A percentile compares a stretch with the other conserved stretches of the same genome.
phyloP scores from a whole-genome alignment of 228 moss, liverwort and hornwort species.

The Sphagnum magellanicum region DNA sequence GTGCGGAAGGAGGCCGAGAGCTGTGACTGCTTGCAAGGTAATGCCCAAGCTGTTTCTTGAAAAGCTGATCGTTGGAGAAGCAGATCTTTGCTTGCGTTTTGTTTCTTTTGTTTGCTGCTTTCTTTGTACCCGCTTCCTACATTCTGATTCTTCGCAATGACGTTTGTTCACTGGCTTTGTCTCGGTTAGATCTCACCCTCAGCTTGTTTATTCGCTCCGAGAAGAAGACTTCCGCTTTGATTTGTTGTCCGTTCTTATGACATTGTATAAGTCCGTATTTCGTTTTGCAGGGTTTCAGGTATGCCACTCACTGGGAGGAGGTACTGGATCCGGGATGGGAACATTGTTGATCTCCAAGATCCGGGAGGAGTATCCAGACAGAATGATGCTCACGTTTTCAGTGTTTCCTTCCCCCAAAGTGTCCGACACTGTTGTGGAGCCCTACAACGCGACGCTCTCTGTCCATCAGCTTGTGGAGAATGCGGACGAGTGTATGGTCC shows the following conservation, averaged over 20 bases:
- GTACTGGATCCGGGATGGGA: constrained; percentile 13
- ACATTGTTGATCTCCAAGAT: constrained; percentile 14
- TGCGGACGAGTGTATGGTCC: constrained; percentile 15
- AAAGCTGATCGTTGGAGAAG: background rate
- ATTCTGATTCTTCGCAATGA: background rate
- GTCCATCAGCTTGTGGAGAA: constrained; percentile 42
- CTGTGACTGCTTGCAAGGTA: constrained; percentile 52
- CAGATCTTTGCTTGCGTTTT: background rate
- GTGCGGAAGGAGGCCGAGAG: constrained; percentile 55
- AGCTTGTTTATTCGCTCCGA: too few species aligned
- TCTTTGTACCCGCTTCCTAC: background rate
- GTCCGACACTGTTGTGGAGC: constrained; percentile 23
- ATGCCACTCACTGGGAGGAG: constrained; percentile 19
- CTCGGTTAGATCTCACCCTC: too few species aligned
- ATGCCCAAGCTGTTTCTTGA: too few species aligned
- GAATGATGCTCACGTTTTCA: constrained; percentile 13
- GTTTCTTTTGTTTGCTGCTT: too few species aligned
- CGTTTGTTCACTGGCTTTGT: too few species aligned
- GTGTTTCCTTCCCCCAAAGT: constrained; percentile 12
- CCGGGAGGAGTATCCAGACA: constrained; percentile 10
- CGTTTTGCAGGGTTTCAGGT: constrained; percentile 17
- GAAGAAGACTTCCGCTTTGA: too few species aligned
- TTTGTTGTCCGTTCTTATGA: background rate
- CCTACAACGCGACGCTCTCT: constrained; percentile 32
- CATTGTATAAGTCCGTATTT: background rate